Base-by-base conservation (phyloP, 768 basidiomycete species). In the Amylocystis lapponica region DNA sequence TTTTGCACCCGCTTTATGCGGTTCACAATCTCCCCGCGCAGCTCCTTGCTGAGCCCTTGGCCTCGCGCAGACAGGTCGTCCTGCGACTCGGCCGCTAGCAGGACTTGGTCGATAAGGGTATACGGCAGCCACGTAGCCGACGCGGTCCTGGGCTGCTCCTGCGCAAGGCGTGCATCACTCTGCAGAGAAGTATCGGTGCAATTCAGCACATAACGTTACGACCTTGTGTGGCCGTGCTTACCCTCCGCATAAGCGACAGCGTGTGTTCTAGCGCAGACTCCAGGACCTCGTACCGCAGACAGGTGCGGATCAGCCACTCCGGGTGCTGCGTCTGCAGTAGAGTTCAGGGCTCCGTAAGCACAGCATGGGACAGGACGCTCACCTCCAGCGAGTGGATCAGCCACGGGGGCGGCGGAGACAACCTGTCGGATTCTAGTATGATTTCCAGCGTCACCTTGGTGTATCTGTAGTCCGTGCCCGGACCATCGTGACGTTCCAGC, bases 101-200 rank as follows among this genome's bases (percentile, higher is more conserved):
- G 70, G 27, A 92, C 83, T 62, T 89, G 83, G 62, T 93, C 90
- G 49, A 93, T 76, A 42, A 92, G 71, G 37, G 79, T 77, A 56
- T 92, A 92, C 12, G 90, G 90, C 29, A 91, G 67, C 83, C 87
- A 91, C 4, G 84, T 84, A 41, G 74, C 59, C 26, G 72, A 75
- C 3, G 86, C 75, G 29, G 71, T 69, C 56, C 70, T 78, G 22
- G 72, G 70, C 19, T 71, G 65, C 37, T 72, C 69, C 52, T 72
- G 77, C 32, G 74, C 66, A 35, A 83, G 62, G 32, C 68, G 68
- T 41, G 66, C 58, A 49, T 81, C 77, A 36, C 75, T 70, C 81
- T 86, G 53, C 16, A 39, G 26, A 36, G n/a, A 43, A 22, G 29
- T 36, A 30, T 29, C 36, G 27, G 34, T 29, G 40, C 37, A 26